phyloP scores from a whole-genome alignment of 164 flowering plant species.

The Annona cherimola region DNA sequence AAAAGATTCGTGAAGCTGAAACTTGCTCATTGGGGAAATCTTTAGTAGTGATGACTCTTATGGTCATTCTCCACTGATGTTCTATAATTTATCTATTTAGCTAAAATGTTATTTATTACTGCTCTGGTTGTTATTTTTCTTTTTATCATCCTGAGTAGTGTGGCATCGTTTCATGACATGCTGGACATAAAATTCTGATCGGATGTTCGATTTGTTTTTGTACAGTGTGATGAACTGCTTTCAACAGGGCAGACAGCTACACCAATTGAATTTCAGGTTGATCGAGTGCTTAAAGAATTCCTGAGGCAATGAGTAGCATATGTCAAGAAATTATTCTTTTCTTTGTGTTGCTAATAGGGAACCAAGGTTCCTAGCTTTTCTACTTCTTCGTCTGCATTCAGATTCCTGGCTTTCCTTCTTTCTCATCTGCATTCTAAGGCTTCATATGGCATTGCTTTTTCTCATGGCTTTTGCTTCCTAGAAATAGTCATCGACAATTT shows the following conservation, averaged over 20 bases:
- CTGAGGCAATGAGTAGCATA: neutral
- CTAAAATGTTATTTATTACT: neutral
- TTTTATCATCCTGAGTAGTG: neutral
- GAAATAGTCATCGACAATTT: too few relatives aligned
- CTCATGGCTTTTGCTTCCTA: too few relatives aligned
- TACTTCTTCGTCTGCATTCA: neutral
- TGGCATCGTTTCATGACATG: neutral
- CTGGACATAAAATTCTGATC: neutral
- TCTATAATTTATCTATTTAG: too few relatives aligned
- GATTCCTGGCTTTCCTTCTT: too few relatives aligned
- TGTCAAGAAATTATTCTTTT: too few relatives aligned
- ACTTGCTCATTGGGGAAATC: too few relatives aligned
- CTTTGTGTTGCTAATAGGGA: neutral
- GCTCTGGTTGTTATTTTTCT: neutral
- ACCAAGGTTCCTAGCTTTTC: neutral
- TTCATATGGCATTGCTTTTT: too few relatives aligned
- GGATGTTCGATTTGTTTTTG: neutral
- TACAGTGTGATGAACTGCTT: constrained; percentile 70
- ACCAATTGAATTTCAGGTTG: constrained; percentile 70
- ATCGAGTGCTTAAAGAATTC: neutral
- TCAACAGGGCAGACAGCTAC: constrained; percentile 39
- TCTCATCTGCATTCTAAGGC: too few relatives aligned
- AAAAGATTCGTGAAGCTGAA: too few relatives aligned
- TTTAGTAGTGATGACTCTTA: too few relatives aligned
- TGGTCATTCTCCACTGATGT: too few relatives aligned